These are phyloP conservation scores for Chytriomyces hyalinus DNA, from an alignment of 192 early-diverging fungal species.

Conservation along the genomic window DNA sequence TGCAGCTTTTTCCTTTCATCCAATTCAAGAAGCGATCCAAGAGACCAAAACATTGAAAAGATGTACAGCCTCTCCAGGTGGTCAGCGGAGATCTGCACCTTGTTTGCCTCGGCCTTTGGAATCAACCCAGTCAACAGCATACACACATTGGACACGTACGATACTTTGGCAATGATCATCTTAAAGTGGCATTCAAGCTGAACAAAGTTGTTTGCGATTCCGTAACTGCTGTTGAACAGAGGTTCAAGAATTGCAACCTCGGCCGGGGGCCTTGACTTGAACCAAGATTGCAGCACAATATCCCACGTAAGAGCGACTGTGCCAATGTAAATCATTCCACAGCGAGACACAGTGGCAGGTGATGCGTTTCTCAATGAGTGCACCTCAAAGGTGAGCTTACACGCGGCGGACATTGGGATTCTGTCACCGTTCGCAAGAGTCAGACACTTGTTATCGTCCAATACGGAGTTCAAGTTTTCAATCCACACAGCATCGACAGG, in stretches of 20 bases:
- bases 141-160: constrained; percentile 58
- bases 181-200: constrained; percentile 62
- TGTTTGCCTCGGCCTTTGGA: constrained; percentile 64
- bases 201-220: constrained; percentile 48
- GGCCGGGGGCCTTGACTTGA: constrained; percentile 54
- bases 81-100: constrained; percentile 53
- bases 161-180: constrained; percentile 59
- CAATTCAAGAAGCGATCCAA: constrained; percentile 65
- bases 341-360: constrained; percentile 68
- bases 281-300: constrained; percentile 68
- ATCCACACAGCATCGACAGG: constrained; percentile 73
- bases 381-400: constrained; percentile 69
- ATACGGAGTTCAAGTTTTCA: constrained; percentile 68
- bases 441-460: constrained; percentile 73
- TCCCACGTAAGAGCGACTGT: constrained; percentile 70
- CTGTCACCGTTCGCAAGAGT: constrained; percentile 71
- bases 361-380: constrained; percentile 64
- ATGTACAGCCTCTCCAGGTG: constrained; percentile 63
- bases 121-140: constrained; percentile 62
- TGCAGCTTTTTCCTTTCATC: constrained; percentile 71
- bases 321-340: constrained; percentile 75
- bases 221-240: constrained; percentile 59
- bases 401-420: constrained; percentile 66
- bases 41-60: constrained; percentile 64
- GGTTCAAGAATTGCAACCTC: constrained; percentile 65